These are phyloP conservation scores for Leishmania turanica DNA, from an alignment of 208 protist genomes.

Conservation along the genomic window DNA sequence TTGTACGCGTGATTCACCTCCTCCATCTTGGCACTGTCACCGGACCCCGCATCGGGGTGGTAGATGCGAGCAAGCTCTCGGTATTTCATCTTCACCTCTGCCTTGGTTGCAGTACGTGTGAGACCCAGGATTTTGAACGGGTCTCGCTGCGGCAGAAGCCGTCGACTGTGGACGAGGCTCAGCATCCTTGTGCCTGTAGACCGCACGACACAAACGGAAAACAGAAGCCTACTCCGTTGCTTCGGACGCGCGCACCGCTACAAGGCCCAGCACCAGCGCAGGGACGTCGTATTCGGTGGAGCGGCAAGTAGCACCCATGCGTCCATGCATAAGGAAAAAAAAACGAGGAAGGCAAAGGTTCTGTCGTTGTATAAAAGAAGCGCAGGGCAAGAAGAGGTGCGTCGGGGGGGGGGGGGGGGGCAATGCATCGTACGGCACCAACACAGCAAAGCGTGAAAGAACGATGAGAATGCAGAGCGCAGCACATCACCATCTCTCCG, in stretches of 20 bases:
- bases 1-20: constrained; percentile 89
- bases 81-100: constrained; percentile 85
- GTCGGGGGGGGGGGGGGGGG: too few relatives aligned
- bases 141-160: constrained; percentile 38
- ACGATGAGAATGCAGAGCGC: background rate
- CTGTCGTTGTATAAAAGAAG: background rate
- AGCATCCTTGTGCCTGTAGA: constrained; percentile 2
- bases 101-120: constrained; percentile 60
- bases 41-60: constrained; percentile 75
- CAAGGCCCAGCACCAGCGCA: background rate
- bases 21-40: constrained; percentile 80
- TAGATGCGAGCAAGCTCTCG: constrained; percentile 82
- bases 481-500: background rate
- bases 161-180: background rate
- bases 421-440: background rate
- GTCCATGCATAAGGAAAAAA: background rate
- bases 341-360: background rate
- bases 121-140: constrained; percentile 80
- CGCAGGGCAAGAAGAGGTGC: background rate
- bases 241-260: background rate
- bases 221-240: background rate
- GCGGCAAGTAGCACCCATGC: background rate
- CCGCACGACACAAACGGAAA: background rate
- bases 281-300: too few relatives aligned
- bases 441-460: background rate